Conservation (phyloP, 1,284 basidiomycete species). For the Irpex rosettiformis region DNA sequence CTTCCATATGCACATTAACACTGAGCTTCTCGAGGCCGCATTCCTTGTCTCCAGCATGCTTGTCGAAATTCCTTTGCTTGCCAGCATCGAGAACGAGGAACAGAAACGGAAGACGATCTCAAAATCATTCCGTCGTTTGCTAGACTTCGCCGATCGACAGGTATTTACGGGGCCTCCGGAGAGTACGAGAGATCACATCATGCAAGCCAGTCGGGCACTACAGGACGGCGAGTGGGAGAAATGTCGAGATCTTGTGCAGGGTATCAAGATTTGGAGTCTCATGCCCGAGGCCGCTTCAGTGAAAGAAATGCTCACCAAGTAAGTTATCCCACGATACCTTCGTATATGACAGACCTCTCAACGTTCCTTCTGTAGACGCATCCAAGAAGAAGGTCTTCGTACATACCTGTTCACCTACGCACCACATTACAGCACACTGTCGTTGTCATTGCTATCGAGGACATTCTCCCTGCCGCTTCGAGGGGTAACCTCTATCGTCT, state of each 20-base stretch:
- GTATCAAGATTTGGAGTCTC: constrained; percentile 97
- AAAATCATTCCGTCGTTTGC: constrained; percentile 91
- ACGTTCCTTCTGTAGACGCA: constrained; percentile 57
- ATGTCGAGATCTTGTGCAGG: constrained; percentile 88
- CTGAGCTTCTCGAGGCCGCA: constrained; percentile 94
- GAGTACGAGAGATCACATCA: constrained; percentile 98
- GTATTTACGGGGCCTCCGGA: constrained; percentile 98
- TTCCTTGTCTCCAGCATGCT: constrained; percentile 99
- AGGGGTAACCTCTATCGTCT: constrained; percentile 88
- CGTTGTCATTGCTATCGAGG: constrained; percentile 80
- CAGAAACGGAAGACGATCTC: constrained; percentile 89
- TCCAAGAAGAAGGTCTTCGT: constrained; percentile 95
- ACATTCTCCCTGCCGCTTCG: constrained; percentile 85
- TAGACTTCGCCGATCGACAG: constrained; percentile 97
- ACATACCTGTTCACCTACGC: constrained; percentile 99
- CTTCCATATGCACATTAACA: constrained; percentile 99
- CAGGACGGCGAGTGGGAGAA: constrained; percentile 98
- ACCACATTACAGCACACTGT: constrained; percentile 90
- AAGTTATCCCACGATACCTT: constrained; percentile 25
- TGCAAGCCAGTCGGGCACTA: constrained; percentile 97
- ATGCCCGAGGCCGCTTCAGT: constrained; percentile 90
- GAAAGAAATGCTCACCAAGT: constrained; percentile 94
- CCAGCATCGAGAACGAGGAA: constrained; percentile 93
- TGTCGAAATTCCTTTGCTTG: constrained; percentile 93
- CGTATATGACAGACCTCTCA: constrained; percentile 8